Percentiles rank a stretch among this genome's conserved stretches.
Conservation (phyloP, 805 yeast genomes). For the Yarrowia sp. region DNA sequence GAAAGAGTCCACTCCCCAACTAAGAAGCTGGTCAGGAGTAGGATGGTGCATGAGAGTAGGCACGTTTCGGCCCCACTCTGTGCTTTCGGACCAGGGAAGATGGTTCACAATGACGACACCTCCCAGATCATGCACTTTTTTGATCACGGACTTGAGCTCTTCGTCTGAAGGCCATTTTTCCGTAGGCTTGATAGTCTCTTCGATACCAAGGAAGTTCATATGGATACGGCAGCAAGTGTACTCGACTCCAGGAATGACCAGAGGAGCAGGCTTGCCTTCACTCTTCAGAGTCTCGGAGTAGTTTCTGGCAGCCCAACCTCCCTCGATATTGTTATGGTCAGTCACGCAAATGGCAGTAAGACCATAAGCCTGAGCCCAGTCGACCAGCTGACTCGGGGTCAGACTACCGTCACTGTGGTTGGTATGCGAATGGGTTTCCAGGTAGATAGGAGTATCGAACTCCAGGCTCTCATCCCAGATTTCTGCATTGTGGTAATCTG, state of each 20-base stretch:
- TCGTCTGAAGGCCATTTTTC: constrained; percentile 43
- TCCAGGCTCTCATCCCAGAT: constrained; percentile 38
- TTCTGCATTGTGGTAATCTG: constrained; percentile 40
- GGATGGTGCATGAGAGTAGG: constrained; percentile 43
- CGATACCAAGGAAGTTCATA: constrained; percentile 45
- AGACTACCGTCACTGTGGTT: constrained; percentile 43
- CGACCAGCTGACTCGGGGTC: constrained; percentile 44
- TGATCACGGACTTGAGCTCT: constrained; percentile 42
- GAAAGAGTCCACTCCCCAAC: constrained; percentile 45
- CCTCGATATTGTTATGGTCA: constrained; percentile 44
- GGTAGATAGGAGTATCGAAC: background rate
- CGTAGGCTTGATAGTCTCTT: constrained; percentile 43
- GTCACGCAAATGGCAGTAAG: constrained; percentile 44
- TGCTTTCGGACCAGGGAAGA: constrained; percentile 44
- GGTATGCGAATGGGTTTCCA: constrained; percentile 44
- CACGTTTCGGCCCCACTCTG: constrained; percentile 42
- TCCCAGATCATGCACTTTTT: constrained; percentile 42
- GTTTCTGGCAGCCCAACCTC: constrained; percentile 42
- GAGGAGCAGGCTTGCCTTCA: constrained; percentile 30
- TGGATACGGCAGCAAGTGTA: constrained; percentile 46
- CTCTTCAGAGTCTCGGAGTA: constrained; percentile 38
- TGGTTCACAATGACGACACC: constrained; percentile 45
- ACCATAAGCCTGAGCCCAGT: constrained; percentile 46
- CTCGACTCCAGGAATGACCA: constrained; percentile 46
- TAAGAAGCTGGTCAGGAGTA: constrained; percentile 41